phyloP scores from a whole-genome alignment of 1,284 basidiomycete genomes.

The Cystobasidiaceae sp. region DNA sequence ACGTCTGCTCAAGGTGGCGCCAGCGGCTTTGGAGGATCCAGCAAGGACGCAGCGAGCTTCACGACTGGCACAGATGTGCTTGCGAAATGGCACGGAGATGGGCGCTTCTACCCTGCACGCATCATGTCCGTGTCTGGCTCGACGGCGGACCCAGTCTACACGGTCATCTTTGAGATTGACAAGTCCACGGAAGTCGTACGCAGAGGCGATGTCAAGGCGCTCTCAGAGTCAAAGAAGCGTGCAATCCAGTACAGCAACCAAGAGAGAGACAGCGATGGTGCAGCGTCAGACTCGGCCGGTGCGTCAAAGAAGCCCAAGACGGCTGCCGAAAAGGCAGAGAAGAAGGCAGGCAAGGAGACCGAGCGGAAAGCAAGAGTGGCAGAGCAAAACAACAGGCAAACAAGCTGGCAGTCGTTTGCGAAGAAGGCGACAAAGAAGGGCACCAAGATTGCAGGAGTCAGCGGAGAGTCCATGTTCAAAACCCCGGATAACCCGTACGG shows the following conservation, averaged over 20 bases:
- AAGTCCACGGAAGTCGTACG: conserved; percentile 87
- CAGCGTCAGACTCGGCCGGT: conserved; percentile 1
- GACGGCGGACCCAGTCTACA: conserved; percentile 76
- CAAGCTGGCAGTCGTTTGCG: conserved; percentile 94
- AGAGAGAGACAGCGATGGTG: conserved; percentile 34
- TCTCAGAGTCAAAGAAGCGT: conserved; percentile 40
- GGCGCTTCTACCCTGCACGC: conserved; percentile 83
- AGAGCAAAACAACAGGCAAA: conserved; percentile 81
- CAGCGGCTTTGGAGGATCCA: conserved; percentile 13
- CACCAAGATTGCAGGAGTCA: conserved; percentile 60
- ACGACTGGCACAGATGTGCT: conserved; percentile 85
- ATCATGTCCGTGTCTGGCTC: conserved; percentile 84
- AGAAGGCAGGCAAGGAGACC: conserved; percentile 96
- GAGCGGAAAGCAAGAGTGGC: conserved; percentile 78
- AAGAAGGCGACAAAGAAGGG: conserved; percentile 96
- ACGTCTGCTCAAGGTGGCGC: conserved; percentile 27
- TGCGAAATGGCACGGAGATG: conserved; percentile 85
- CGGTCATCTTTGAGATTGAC: conserved; percentile 91
- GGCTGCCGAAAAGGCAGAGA: conserved; percentile 70
- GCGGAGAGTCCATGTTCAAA: conserved; percentile 90
- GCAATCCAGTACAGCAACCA: conserved; percentile 36
- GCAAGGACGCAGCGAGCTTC: conserved; percentile 42
- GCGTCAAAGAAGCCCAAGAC: neutral
- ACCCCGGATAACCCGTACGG: conserved; percentile 91
- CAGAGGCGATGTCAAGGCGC: conserved; percentile 46